phyloP scores from a whole-genome alignment of 208 protist species.

The Crithidia acanthocephali region DNA sequence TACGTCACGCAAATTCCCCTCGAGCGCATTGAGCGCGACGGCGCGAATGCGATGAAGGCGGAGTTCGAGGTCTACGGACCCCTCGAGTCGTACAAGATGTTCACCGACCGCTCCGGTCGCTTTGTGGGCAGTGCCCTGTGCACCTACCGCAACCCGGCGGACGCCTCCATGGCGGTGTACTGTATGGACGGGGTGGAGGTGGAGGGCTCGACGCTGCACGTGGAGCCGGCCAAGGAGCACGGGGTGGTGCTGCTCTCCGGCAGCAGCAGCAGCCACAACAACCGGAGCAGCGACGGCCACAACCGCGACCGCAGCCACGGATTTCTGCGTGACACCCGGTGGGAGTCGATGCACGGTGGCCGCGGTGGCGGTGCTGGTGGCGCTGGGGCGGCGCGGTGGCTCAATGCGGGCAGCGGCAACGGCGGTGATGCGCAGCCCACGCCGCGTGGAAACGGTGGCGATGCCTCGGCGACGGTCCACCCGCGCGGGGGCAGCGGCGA shows the following conservation, averaged over 20 bases:
- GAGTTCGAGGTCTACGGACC: slow-evolving; percentile 89
- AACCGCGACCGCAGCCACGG: slow-evolving; percentile 34
- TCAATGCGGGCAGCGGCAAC: not conserved
- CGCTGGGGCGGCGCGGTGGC: slow-evolving; percentile 1
- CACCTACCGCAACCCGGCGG: slow-evolving; percentile 91
- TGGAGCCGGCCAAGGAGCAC: slow-evolving; percentile 75
- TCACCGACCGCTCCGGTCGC: slow-evolving; percentile 83
- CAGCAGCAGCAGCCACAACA: slow-evolving; percentile 5
- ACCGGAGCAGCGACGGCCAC: slow-evolving; percentile 8
- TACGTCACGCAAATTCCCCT: slow-evolving; percentile 89
- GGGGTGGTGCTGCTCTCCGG: slow-evolving; percentile 79
- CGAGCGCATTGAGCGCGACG: slow-evolving; percentile 85
- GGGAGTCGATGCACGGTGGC: slow-evolving; percentile 20
- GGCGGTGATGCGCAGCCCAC: not conserved
- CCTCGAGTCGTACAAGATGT: slow-evolving; percentile 89
- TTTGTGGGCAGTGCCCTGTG: slow-evolving; percentile 85
- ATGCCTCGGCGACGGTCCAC: not conserved
- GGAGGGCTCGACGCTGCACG: slow-evolving; percentile 69
- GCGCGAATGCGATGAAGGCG: slow-evolving; percentile 59
- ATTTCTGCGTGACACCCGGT: slow-evolving; percentile 35
- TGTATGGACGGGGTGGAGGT: slow-evolving; percentile 77
- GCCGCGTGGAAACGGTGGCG: not conserved
- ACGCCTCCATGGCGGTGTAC: slow-evolving; percentile 70
- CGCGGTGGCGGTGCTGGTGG: slow-evolving; percentile 13
- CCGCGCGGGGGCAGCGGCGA: not conserved